phyloP scores from a whole-genome alignment of 495 filamentous ascomycete genomes.

The Talaromyces trachyspermus region DNA sequence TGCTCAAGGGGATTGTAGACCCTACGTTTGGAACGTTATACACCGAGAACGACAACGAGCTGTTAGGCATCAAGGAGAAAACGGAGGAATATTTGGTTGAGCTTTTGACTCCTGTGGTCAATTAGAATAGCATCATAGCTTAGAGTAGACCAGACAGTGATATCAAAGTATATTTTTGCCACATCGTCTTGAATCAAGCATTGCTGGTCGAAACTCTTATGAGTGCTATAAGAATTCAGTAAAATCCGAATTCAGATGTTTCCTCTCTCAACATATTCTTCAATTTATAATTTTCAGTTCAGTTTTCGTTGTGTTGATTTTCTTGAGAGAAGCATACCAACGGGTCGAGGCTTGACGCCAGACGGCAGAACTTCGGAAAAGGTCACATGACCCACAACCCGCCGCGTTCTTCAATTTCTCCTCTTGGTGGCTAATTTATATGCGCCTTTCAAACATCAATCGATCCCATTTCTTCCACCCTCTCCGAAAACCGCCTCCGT shows the following conservation, averaged over 20 bases:
- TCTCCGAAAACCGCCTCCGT: constrained; percentile 30
- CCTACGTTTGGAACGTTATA: background rate
- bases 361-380: constrained; percentile 12
- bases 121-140: background rate
- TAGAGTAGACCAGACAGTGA: too few relatives aligned
- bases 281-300: too few relatives aligned
- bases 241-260: too few relatives aligned
- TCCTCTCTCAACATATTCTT: too few relatives aligned
- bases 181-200: too few relatives aligned
- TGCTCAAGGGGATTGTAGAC: background rate
- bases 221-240: too few relatives aligned
- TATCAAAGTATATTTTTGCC: too few relatives aligned
- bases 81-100: constrained; percentile 1
- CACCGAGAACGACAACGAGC: constrained; percentile 2
- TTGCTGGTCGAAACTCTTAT: too few relatives aligned
- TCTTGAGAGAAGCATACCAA: too few relatives aligned
- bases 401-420: background rate
- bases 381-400: constrained; percentile 46
- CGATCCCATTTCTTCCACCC: constrained; percentile 10
- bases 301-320: too few relatives aligned
- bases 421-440: constrained; percentile 14
- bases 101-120: constrained; percentile 3
- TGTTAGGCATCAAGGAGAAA: constrained; percentile 5
- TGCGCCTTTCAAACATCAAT: constrained; percentile 8
- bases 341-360: too few relatives aligned